Conservation (phyloP, 2,329 filamentous ascomycete genomes). For the Pseudopithomyces chartarum region DNA sequence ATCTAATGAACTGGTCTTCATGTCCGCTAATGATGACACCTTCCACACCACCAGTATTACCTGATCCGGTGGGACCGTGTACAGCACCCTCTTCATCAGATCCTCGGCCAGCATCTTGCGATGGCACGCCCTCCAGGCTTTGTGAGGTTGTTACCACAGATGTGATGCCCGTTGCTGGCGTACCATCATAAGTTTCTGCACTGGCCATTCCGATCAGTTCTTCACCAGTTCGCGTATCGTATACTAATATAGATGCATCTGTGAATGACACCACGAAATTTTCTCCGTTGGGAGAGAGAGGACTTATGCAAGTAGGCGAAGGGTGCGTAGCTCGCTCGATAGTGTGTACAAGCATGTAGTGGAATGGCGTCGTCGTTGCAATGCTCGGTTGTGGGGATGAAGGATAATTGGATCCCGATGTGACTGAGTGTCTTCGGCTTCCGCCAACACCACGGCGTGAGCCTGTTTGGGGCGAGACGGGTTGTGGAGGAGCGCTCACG, state of each 20-base stretch:
- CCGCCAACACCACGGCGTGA: slow-evolving; percentile 71
- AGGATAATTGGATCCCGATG: slow-evolving; percentile 89
- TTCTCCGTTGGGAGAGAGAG: slow-evolving; percentile 80
- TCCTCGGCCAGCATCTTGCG: slow-evolving; percentile 64
- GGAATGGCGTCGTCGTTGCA: slow-evolving; percentile 83
- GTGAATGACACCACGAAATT: slow-evolving; percentile 92
- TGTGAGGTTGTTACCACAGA: slow-evolving; percentile 85
- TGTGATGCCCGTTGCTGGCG: slow-evolving; percentile 82
- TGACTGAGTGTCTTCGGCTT: slow-evolving; percentile 88
- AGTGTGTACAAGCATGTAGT: slow-evolving; percentile 85
- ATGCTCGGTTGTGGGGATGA: slow-evolving; percentile 87
- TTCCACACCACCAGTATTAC: slow-evolving; percentile 74
- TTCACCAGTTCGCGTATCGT: slow-evolving; percentile 89
- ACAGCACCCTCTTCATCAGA: slow-evolving; percentile 74
- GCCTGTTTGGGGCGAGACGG: slow-evolving; percentile 78
- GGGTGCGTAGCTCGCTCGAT: slow-evolving; percentile 73
- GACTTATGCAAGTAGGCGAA: slow-evolving; percentile 90
- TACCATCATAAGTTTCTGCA: slow-evolving; percentile 90
- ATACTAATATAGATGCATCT: slow-evolving; percentile 88
- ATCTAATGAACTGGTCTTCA: slow-evolving; percentile 92
- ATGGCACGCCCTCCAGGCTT: slow-evolving; percentile 69
- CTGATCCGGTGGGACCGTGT: slow-evolving; percentile 81
- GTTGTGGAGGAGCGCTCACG: slow-evolving; percentile 85
- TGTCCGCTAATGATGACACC: slow-evolving; percentile 96
- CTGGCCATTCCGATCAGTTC: slow-evolving; percentile 93